Percentiles rank a stretch among this genome's conserved stretches.
These are phyloP conservation scores for Picea abies DNA, from an alignment of 83 land plant genomes.

Conservation along the genomic window DNA sequence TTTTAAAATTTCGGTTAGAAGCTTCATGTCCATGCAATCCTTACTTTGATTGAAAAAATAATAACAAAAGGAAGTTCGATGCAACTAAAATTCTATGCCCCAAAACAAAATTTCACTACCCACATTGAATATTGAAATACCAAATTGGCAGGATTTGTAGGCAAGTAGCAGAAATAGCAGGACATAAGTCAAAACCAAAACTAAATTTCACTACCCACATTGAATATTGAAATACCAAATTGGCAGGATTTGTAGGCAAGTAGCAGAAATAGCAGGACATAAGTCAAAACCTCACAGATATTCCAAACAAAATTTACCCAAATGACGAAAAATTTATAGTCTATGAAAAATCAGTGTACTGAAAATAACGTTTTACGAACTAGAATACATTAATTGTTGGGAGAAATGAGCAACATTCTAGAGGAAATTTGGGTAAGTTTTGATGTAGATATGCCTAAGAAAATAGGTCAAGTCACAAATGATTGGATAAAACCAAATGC, in stretches of 20 bases:
- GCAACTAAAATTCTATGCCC: not conserved
- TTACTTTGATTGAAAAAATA: not conserved
- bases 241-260: not conserved
- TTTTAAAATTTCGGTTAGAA: no score
- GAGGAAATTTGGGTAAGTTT: not conserved
- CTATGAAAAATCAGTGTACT: conserved; percentile 1
- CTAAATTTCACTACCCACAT: no score
- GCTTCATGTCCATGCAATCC: not conserved
- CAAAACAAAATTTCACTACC: not conserved
- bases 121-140: no score
- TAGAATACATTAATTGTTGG: not conserved
- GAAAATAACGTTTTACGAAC: not conserved
- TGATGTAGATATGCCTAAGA: not conserved
- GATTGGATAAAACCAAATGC: not conserved
- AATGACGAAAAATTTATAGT: not conserved
- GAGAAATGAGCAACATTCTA: not conserved
- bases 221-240: no score
- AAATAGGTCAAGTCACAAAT: no score
- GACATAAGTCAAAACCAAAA: no score
- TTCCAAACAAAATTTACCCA: not conserved
- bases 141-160: no score
- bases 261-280: not conserved
- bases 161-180: no score
- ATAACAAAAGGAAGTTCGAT: not conserved
- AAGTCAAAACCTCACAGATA: not conserved